Percentiles rank a stretch among this genome's conserved stretches.
phyloP scores from a whole-genome alignment of 495 filamentous ascomycete genomes.

The Daldinia childiae region DNA sequence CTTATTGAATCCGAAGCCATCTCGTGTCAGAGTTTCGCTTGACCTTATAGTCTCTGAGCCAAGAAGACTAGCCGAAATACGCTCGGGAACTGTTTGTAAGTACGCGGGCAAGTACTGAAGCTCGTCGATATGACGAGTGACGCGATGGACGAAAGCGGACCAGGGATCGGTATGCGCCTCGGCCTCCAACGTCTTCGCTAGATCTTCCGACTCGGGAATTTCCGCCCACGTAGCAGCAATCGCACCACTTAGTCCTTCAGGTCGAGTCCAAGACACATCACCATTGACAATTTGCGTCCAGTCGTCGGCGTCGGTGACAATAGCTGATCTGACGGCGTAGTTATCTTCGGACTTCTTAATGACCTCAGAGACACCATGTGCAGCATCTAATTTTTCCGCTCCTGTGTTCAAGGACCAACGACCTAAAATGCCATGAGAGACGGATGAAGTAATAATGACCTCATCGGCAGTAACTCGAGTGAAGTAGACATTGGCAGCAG shows the following conservation, averaged over 20 bases:
- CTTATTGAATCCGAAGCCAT: constrained; percentile 90
- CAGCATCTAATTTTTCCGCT: constrained; percentile 51
- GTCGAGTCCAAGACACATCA: constrained; percentile 78
- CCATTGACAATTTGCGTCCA: constrained; percentile 88
- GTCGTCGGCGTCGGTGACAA: constrained; percentile 73
- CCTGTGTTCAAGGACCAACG: constrained; percentile 68
- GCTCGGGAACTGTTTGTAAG: constrained; percentile 69
- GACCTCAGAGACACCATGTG: constrained; percentile 85
- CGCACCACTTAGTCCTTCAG: constrained; percentile 79
- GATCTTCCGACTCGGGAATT: constrained; percentile 71
- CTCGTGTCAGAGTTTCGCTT: constrained; percentile 66
- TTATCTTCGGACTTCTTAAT: constrained; percentile 67
- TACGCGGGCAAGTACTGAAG: constrained; percentile 81
- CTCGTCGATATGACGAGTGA: constrained; percentile 82
- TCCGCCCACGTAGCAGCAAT: constrained; percentile 83
- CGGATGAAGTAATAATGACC: constrained; percentile 75
- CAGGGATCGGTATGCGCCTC: constrained; percentile 84
- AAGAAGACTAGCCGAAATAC: constrained; percentile 74
- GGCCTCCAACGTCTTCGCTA: constrained; percentile 81
- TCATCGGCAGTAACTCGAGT: constrained; percentile 79
- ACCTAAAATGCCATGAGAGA: constrained; percentile 76
- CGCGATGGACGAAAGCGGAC: constrained; percentile 85
- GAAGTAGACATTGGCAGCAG: constrained; percentile 86
- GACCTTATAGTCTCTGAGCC: constrained; percentile 58
- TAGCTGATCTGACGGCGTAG: constrained; percentile 80